phyloP scores from a whole-genome alignment of 768 basidiomycete genomes.

The Kwoniella europaea region DNA sequence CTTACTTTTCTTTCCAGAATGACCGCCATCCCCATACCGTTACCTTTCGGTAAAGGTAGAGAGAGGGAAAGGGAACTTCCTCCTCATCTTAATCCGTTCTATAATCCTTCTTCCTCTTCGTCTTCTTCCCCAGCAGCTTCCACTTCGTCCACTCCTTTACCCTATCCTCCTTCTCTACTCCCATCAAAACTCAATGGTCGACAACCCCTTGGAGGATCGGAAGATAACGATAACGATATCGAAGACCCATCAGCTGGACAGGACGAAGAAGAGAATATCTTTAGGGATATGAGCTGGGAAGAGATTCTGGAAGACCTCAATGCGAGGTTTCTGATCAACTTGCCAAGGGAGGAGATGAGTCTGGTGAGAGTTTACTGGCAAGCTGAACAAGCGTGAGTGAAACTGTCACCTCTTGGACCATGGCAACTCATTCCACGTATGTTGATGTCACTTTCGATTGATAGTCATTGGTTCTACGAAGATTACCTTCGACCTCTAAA shows the following conservation, averaged over 20 bases:
- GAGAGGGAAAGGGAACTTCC: conserved; percentile 16
- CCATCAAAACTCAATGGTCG: conserved; percentile 5
- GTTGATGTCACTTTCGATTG: not conserved
- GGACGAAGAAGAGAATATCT: conserved; percentile 45
- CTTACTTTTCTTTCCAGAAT: not conserved
- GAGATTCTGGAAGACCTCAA: conserved; percentile 56
- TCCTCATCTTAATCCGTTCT: conserved; percentile 17
- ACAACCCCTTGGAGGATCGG: not conserved
- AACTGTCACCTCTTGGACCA: conserved; percentile 10
- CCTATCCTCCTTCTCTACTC: not conserved
- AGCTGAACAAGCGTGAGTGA: conserved; percentile 93
- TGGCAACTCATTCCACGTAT: not conserved
- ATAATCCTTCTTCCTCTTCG: conserved; percentile 11
- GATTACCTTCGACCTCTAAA: conserved; percentile 95
- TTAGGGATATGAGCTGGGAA: conserved; percentile 47
- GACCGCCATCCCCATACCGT: conserved; percentile 19
- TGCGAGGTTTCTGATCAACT: conserved; percentile 86
- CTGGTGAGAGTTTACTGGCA: conserved; percentile 96
- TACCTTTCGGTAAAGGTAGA: conserved; percentile 15
- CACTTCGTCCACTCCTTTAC: conserved; percentile 18
- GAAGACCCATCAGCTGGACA: conserved; percentile 25
- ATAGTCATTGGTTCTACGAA: conserved; percentile 99
- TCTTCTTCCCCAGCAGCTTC: conserved; percentile 19
- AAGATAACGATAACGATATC: conserved; percentile 13
- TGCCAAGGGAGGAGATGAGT: conserved; percentile 88